A percentile compares a stretch with the other conserved stretches of the same genome.
These are phyloP conservation scores for Naganishia sp. DNA, from an alignment of 1,284 basidiomycete genomes.

Conservation along the genomic window DNA sequence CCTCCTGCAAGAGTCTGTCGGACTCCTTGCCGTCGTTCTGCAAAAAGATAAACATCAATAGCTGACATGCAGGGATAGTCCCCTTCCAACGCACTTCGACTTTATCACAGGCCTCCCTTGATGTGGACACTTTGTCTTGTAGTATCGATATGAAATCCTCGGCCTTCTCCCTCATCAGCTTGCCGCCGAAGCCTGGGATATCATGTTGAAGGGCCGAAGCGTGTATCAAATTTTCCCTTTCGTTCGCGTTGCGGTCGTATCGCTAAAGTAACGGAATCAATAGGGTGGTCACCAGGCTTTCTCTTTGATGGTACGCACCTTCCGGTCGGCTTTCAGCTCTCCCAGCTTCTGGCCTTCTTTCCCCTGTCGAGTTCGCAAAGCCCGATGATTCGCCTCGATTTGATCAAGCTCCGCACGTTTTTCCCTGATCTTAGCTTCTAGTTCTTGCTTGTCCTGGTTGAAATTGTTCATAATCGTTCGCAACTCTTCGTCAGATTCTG, in stretches of 20 bases:
- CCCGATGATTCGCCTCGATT: slow-evolving; percentile 45
- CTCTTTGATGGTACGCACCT: slow-evolving; percentile 39
- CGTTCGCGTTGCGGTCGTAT: slow-evolving; percentile 70
- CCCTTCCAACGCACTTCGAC: background rate
- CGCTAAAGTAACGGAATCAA: slow-evolving; percentile 60
- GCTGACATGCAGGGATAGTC: background rate
- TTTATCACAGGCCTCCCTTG: background rate
- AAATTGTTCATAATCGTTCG: slow-evolving; percentile 54
- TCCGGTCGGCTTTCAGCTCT: slow-evolving; percentile 46
- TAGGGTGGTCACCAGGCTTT: background rate
- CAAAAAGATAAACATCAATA: background rate
- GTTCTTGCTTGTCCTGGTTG: slow-evolving; percentile 40
- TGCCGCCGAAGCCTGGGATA: slow-evolving; percentile 69
- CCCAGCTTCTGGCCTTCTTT: slow-evolving; percentile 40
- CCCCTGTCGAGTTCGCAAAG: slow-evolving; percentile 31
- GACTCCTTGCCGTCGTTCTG: slow-evolving; percentile 36
- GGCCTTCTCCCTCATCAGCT: slow-evolving; percentile 5
- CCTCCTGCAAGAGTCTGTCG: slow-evolving; percentile 38
- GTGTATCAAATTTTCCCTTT: slow-evolving; percentile 73
- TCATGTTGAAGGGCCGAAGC: slow-evolving; percentile 68
- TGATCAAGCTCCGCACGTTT: slow-evolving; percentile 44
- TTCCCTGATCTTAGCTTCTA: slow-evolving; percentile 43
- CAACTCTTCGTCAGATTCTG: slow-evolving; percentile 69
- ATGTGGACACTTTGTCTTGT: slow-evolving; percentile 1
- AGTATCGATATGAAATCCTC: slow-evolving; percentile 10